Evolutionary conservation across 768 basidiomycete species (phyloP).

Genomic region (Nidularia sp.): DNA sequence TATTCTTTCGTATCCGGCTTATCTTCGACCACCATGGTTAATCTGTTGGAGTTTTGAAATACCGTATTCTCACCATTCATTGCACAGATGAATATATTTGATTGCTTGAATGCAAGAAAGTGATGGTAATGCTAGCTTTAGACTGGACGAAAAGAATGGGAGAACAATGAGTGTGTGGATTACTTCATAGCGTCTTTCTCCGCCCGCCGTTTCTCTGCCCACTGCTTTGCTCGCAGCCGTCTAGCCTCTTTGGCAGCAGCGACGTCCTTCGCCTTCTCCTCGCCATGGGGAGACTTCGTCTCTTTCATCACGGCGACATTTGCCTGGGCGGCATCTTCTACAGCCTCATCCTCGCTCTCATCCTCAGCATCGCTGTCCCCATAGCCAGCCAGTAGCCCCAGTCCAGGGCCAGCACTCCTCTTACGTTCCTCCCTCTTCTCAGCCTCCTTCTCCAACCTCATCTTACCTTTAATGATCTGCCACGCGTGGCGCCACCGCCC

Average conservation of each 20-base stretch:
- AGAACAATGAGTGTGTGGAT: not conserved
- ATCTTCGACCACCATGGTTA: too few species aligned
- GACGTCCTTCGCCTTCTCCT: constrained; percentile 2
- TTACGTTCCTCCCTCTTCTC: constrained; percentile 19
- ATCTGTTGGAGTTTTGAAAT: too few species aligned
- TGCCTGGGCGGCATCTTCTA: not conserved
- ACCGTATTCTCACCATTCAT: too few species aligned
- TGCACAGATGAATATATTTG: too few species aligned
- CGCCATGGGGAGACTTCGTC: too few species aligned
- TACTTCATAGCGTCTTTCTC: not conserved
- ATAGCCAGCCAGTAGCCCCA: constrained; percentile 60
- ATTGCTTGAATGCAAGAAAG: too few species aligned
- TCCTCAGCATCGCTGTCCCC: constrained; percentile 50
- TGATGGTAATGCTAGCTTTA: too few species aligned
- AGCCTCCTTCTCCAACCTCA: constrained; percentile 22
- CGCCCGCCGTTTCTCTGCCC: constrained; percentile 47
- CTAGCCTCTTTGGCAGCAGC: constrained; percentile 40
- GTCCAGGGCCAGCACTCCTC: constrained; percentile 22
- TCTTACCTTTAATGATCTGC: constrained; percentile 49
- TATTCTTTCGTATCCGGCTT: too few species aligned
- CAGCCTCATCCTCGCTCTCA: constrained; percentile 9
- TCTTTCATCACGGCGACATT: not conserved
- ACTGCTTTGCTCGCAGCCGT: constrained; percentile 53
- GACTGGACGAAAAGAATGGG: too few species aligned
- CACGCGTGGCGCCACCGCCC: constrained; percentile 73